Base-by-base conservation (phyloP, 495 filamentous ascomycete genomes). In the Trichoderma orchidacearum region DNA sequence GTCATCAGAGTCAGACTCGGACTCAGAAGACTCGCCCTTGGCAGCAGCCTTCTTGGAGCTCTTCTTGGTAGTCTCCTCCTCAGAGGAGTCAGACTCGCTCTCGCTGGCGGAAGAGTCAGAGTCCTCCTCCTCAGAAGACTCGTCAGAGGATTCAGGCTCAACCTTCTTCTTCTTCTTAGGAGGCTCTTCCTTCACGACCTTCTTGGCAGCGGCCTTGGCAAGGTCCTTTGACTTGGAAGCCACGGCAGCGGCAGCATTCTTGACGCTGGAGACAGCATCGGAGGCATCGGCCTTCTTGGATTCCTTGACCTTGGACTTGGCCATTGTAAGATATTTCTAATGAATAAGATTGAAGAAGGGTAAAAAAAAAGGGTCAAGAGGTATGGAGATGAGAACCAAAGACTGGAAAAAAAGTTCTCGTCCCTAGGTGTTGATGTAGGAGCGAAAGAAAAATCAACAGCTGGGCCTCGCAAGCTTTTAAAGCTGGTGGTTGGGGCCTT, bases 121-220 rank as follows among this genome's bases (percentile, higher is more conserved):
- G 13, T 65, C 66, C 3, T 57, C 66, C 36, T 64, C 64, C 3
- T 63, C 71, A 45, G 63, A 63, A 9, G 67, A 65, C 29, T 68
- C 67, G 28, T 72, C 69, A 45, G 63, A 63, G 21, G 68, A 68
- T 57, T 77, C 65, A 60, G 71, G 54, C 45, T 76, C 68, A 60
- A 63, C 68, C 71, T 78, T 77, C 73, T 78, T 80, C 54, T 66
- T 63, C 64, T 75, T 76, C 66, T 78, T 78, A 50, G 65, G 54
- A 61, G 68, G 70, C 64, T 63, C 68, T 58, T 67, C 67, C 53
- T 72, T 72, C 18, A 64, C 62, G 13, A 70, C 63, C 63, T 78
- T 73, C 31, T 61, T 32, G 53, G 69, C 63, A 36, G 73, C 66
- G 50, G 73, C 67, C 71, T 80, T 78, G 36, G 72, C 73, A 35